Percentiles rank a stretch among this genome's conserved stretches.
phyloP scores from a whole-genome alignment of 192 early-diverging fungal species.

The Coemansia javaensis region DNA sequence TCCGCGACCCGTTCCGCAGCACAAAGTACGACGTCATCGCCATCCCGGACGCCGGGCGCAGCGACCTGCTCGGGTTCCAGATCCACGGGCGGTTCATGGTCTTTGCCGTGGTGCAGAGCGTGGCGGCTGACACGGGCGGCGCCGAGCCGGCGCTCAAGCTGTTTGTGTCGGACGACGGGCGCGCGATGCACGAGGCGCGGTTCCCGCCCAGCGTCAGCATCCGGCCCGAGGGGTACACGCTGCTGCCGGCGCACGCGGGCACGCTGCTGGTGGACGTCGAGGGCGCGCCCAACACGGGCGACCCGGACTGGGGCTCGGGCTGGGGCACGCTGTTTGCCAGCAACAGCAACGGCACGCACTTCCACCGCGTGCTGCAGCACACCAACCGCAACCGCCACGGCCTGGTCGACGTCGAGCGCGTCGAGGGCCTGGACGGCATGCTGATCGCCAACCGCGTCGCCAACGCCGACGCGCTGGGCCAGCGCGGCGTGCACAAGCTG shows the following conservation, averaged over 20 bases:
- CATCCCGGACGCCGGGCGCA: slow-evolving; percentile 14
- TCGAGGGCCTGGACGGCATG: slow-evolving; percentile 81
- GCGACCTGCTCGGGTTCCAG: slow-evolving; percentile 24
- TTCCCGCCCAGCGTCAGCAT: slow-evolving; percentile 82
- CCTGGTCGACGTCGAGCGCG: slow-evolving; percentile 86
- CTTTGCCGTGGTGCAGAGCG: slow-evolving; percentile 11
- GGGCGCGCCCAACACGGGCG: slow-evolving; percentile 49
- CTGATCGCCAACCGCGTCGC: slow-evolving; percentile 82
- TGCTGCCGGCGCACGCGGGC: slow-evolving; percentile 78
- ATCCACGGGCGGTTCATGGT: slow-evolving; percentile 43
- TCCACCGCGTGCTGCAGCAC: slow-evolving; percentile 66
- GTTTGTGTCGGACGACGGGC: slow-evolving; percentile 71
- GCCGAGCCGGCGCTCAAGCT: slow-evolving; percentile 54
- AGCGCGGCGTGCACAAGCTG: slow-evolving; percentile 54
- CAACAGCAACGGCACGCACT: slow-evolving; percentile 79
- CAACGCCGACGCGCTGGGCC: slow-evolving; percentile 63
- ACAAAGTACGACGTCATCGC: slow-evolving; percentile 6
- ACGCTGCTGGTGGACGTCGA: slow-evolving; percentile 76
- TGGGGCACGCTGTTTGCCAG: slow-evolving; percentile 76
- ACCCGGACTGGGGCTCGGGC: slow-evolving; percentile 26
- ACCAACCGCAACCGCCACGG: slow-evolving; percentile 73
- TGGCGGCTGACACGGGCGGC: slow-evolving; percentile 13
- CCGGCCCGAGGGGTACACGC: slow-evolving; percentile 74
- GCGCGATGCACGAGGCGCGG: slow-evolving; percentile 61
- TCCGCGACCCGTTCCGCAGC: slow-evolving; percentile 26